Base-by-base conservation (phyloP, 805 yeast genomes). In the Metschnikowia matae region DNA sequence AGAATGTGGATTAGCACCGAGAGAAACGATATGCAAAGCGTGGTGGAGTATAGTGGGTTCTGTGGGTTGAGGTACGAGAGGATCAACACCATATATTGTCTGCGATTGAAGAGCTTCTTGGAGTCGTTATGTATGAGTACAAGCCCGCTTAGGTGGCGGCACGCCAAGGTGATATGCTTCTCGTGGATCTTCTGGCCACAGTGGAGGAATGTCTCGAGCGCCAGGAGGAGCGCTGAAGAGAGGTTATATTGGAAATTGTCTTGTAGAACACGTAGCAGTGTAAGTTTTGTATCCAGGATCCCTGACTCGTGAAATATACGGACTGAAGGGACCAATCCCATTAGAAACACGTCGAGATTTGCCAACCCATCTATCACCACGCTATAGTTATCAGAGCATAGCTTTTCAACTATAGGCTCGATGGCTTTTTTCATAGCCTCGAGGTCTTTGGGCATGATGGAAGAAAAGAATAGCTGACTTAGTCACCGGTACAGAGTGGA, bases 71-170 rank as follows among this genome's bases (percentile, higher is more conserved):
- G 55, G 21, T 64, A 60, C 26, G 53, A 42, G n/a, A 72, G 51
- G 8, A 73, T 51, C 39, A 65, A 48, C 17, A 59, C 62, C 79
- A 77, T 69, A 52, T 77, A 78, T 15, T 61, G 53, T 17, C 64
- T 62, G 41, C 77, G 62, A 21, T 69, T 62, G 58, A 85, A 83
- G 2, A 81, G 53, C 11, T 65, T 58, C 48, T 89, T 66, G 17
- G 85, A 79, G 2, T 66, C 66, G 3, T 83, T 77, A 60, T 85
- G 91, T 7, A 85, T 46, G 39, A 85, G 66, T 18, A 85, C 68
- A 10, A 81, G 65, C 0, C 90, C 91, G 57, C 83, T 86, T 3
- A 84, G 62, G 1, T 79, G 66, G 38, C 74, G 58, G 51, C 72
- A 70, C 36, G 66, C 63, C 23, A 55, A 53, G 18, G 59, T 45